Evolutionary conservation across 495 filamentous ascomycete genomes (phyloP).

Genomic region (Cairneyella variabilis): DNA sequence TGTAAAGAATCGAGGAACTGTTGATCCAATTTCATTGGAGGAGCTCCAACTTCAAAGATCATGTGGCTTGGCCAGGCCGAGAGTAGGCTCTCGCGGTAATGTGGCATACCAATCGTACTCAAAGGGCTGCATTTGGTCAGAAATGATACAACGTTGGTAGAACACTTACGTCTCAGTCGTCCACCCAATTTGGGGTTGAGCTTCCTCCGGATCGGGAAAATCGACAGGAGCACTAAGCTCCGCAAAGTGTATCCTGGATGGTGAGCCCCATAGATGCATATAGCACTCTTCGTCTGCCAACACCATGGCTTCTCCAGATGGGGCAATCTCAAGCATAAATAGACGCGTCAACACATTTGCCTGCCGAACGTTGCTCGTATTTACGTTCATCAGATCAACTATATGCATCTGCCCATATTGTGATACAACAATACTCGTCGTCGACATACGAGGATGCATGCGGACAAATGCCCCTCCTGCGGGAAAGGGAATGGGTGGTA

Average conservation of each 20-base stretch:
- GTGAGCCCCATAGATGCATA: slow-evolving; percentile 89
- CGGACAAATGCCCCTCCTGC: slow-evolving; percentile 87
- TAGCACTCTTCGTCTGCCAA: slow-evolving; percentile 74
- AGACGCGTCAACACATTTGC: slow-evolving; percentile 65
- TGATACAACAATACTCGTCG: slow-evolving; percentile 86
- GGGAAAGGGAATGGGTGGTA: slow-evolving; percentile 89
- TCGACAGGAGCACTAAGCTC: slow-evolving; percentile 78
- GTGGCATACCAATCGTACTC: slow-evolving; percentile 85
- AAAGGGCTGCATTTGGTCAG: slow-evolving; percentile 53
- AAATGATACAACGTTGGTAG: slow-evolving; percentile 10
- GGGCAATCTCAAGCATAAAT: slow-evolving; percentile 78
- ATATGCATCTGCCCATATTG: slow-evolving; percentile 90
- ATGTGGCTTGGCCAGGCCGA: slow-evolving; percentile 87
- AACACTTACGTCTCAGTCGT: slow-evolving; percentile 60
- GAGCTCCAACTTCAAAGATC: slow-evolving; percentile 77
- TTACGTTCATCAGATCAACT: slow-evolving; percentile 91
- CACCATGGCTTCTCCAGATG: slow-evolving; percentile 84
- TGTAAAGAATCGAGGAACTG: slow-evolving; percentile 63
- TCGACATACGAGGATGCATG: slow-evolving; percentile 91
- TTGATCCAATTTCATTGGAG: slow-evolving; percentile 73
- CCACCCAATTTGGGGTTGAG: slow-evolving; percentile 54
- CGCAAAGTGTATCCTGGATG: slow-evolving; percentile 82
- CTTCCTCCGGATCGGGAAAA: slow-evolving; percentile 59
- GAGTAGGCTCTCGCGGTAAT: slow-evolving; percentile 80
- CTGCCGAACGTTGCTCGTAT: slow-evolving; percentile 84